Evolutionary conservation across 208 protist species (phyloP), one percentile per base, ranked within the genome.

Genomic region (Porcisia deanei): DNA sequence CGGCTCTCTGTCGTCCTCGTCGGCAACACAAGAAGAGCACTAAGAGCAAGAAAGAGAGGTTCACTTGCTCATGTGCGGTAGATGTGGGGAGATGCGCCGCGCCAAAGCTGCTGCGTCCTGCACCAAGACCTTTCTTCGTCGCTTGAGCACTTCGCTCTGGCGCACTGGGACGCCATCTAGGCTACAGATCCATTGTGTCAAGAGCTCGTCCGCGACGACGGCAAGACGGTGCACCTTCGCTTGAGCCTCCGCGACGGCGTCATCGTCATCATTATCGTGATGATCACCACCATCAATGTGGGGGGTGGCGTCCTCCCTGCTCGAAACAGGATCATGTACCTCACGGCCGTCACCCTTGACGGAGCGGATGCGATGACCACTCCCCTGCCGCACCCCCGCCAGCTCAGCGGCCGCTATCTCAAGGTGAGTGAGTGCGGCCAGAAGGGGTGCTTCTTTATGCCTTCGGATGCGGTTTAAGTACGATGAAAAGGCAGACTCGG

Each of bases 101-200:
- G 81, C 76, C 18, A 91, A 70, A 25, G 70, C 43, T 1, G 80
- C 76, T 25, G 88, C 76, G 34, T 82, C 65, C 49, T 76, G 66
- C 34, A 94, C 84, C 61, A 89, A 76, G 5, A 69, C 79, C 49
- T 85, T 85, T 0, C 90, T 82, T 57, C 79, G 69, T 58, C 81
- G 79, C 81, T 84, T 88, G 45, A 94, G 77, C 37, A 73, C 75
- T 10, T 73, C 58, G 5, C 78, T 79, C 16, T 83, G 76, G 2
- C 83, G 75, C 14, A 94, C 89, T 20, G 91, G 91, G 16, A 84
- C 78, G 7, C 86, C 75, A 69, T 93, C 88, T 1, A 96, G 70
- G 53, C 85, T 80, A 18, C 82, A 80, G 16, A 96, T 81, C 63
- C 85, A 91, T 73, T 92, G 88, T 53, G 91, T 94, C 34, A 96